Evolutionary conservation across 2,329 filamentous ascomycete species (phyloP).

Genomic region (Aspergillus sp.): DNA sequence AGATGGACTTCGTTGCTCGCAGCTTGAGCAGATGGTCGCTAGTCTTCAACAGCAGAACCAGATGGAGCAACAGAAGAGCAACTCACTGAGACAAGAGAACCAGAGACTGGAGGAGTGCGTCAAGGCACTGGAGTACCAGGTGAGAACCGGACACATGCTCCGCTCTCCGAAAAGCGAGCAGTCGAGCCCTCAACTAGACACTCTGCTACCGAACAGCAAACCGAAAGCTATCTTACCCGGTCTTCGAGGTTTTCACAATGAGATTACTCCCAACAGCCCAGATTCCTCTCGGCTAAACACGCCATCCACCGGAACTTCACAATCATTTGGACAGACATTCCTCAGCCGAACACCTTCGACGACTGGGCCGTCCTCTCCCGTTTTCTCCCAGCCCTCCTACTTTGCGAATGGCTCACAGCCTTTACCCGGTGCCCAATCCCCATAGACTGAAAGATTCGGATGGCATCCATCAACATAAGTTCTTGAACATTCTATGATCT

Average conservation of each 20-base stretch:
- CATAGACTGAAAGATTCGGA: constrained; percentile 9
- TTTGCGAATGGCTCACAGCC: not conserved
- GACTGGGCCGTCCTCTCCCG: constrained; percentile 42
- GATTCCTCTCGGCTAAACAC: constrained; percentile 31
- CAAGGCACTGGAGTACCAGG: constrained; percentile 42
- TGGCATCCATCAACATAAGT: not conserved
- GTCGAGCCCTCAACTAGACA: constrained; percentile 31
- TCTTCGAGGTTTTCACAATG: constrained; percentile 41
- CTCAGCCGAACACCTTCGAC: constrained; percentile 39
- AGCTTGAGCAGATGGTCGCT: constrained; percentile 40
- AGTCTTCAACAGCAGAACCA: constrained; percentile 45
- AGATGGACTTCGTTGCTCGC: constrained; percentile 45
- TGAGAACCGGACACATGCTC: constrained; percentile 46
- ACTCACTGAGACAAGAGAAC: constrained; percentile 41
- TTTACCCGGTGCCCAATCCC: constrained; percentile 25
- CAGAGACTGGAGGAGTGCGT: constrained; percentile 41
- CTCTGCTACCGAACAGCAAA: constrained; percentile 33
- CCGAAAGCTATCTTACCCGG: constrained; percentile 42
- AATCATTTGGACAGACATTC: constrained; percentile 35
- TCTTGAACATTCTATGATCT: constrained; percentile 19
- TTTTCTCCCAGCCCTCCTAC: constrained; percentile 36
- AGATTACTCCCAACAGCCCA: constrained; percentile 32
- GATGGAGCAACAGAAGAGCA: constrained; percentile 38
- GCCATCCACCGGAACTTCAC: constrained; percentile 31
- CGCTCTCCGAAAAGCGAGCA: constrained; percentile 41